These are phyloP conservation scores for Gastrolobium villosum DNA, from an alignment of 306 rosid species.

Conservation along the genomic window DNA sequence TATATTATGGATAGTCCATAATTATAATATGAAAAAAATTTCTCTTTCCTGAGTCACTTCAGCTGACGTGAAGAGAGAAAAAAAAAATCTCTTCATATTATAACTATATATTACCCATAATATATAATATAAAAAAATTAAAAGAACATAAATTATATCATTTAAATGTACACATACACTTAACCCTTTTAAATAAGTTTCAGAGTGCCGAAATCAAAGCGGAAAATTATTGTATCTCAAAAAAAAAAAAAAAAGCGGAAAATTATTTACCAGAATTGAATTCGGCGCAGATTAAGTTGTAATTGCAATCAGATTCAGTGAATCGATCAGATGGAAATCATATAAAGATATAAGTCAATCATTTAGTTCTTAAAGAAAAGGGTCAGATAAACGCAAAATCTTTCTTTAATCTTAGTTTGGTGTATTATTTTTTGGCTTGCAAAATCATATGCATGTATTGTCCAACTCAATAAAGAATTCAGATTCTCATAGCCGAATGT, in stretches of 20 bases:
- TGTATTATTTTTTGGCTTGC: neutral
- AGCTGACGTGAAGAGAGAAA: no score
- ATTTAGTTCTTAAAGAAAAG: neutral
- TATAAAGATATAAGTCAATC: neutral
- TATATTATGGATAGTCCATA: no score
- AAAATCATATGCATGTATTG: neutral
- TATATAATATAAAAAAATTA: no score
- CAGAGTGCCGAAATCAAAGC: neutral
- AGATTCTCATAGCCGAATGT: neutral
- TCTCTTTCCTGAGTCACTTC: no score
- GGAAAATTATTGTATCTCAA: no score
- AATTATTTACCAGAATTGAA: neutral
- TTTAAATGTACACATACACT: no score
- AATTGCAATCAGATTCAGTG: neutral
- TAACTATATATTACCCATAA: no score
- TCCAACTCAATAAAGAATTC: neutral
- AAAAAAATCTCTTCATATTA: no score
- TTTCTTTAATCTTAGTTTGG: neutral
- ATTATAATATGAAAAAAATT: no score
- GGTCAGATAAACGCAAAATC: neutral
- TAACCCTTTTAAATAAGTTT: neutral
- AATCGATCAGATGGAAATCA: conserved; percentile 2
- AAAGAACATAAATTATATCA: no score
- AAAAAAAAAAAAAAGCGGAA: no score
- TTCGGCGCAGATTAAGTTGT: neutral